Evolutionary conservation across 768 basidiomycete genomes (phyloP).

Genomic region (Tulasnella sp.): DNA sequence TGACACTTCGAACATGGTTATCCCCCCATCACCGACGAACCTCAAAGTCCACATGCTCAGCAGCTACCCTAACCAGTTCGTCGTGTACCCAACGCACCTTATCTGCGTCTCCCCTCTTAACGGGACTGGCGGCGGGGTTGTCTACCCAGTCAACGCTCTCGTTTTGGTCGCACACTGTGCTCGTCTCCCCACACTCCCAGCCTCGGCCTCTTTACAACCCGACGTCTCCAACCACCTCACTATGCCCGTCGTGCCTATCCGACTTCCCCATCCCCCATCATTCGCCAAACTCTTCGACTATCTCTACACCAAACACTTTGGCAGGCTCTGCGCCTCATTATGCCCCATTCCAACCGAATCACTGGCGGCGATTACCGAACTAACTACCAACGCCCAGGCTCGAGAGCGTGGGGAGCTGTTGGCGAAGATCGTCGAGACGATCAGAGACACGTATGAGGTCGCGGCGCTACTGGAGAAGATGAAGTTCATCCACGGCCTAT

Average conservation of each 20-base stretch:
- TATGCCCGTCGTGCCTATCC: conserved; percentile 52
- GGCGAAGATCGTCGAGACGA: conserved; percentile 23
- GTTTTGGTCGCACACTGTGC: conserved; percentile 61
- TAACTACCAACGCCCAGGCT: conserved; percentile 37
- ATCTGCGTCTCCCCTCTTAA: conserved; percentile 25
- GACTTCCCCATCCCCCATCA: conserved; percentile 49
- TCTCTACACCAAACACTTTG: conserved; percentile 51
- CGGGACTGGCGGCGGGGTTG: conserved; percentile 22
- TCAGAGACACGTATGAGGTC: conserved; percentile 27
- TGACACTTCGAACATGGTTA: conserved; percentile 30
- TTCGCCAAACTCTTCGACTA: conserved; percentile 51
- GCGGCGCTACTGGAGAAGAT: conserved; percentile 40
- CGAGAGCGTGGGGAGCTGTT: conserved; percentile 23
- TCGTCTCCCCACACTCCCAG: conserved; percentile 45
- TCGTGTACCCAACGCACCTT: conserved; percentile 29
- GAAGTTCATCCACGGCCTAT: conserved; percentile 48
- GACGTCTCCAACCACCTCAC: conserved; percentile 28
- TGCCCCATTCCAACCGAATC: conserved; percentile 30
- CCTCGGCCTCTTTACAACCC: conserved; percentile 39
- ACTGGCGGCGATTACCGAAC: conserved; percentile 23
- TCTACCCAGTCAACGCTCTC: conserved; percentile 60
- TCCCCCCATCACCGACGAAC: conserved; percentile 25
- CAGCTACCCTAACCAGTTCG: conserved; percentile 27
- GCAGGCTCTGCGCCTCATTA: conserved; percentile 41
- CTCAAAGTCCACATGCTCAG: conserved; percentile 38